These are phyloP conservation scores for Talaromyces liani DNA, from an alignment of 495 filamentous ascomycete genomes.

Conservation along the genomic window DNA sequence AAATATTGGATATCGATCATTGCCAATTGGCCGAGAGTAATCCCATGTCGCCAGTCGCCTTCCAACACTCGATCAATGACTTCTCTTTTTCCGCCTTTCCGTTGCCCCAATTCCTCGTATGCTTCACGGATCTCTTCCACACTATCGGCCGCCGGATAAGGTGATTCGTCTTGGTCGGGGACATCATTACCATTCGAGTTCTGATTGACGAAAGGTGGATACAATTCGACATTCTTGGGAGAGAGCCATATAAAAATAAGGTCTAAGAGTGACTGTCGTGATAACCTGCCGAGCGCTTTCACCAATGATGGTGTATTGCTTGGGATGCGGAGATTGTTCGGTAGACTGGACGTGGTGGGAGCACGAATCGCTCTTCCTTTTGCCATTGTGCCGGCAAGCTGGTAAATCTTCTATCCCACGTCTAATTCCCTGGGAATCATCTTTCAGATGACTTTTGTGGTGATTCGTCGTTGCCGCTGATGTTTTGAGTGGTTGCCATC, in stretches of 20 bases:
- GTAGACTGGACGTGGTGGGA: constrained; percentile 42
- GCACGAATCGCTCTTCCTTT: constrained; percentile 28
- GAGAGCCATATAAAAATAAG: constrained; percentile 70
- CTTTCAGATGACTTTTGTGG: neutral
- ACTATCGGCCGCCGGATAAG: constrained; percentile 55
- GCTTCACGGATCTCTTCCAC: constrained; percentile 54
- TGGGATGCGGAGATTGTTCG: constrained; percentile 52
- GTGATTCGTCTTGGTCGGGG: constrained; percentile 31
- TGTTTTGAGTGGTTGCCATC: neutral
- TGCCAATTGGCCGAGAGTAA: constrained; percentile 70
- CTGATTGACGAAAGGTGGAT: constrained; percentile 31
- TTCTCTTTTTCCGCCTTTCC: constrained; percentile 66
- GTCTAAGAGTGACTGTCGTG: constrained; percentile 60
- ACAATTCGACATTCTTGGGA: constrained; percentile 49
- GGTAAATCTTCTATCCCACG: neutral
- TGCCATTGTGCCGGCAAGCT: neutral
- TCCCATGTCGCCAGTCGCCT: constrained; percentile 74
- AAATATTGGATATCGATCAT: constrained; percentile 73
- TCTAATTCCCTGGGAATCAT: neutral
- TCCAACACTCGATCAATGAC: constrained; percentile 69
- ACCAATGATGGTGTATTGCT: constrained; percentile 53
- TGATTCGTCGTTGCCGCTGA: neutral
- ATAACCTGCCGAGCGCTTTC: constrained; percentile 59
- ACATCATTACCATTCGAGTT: constrained; percentile 15
- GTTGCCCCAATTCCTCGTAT: constrained; percentile 47